These are phyloP conservation scores for Sicyos edulis DNA, from an alignment of 306 rosid species.

Conservation along the genomic window DNA sequence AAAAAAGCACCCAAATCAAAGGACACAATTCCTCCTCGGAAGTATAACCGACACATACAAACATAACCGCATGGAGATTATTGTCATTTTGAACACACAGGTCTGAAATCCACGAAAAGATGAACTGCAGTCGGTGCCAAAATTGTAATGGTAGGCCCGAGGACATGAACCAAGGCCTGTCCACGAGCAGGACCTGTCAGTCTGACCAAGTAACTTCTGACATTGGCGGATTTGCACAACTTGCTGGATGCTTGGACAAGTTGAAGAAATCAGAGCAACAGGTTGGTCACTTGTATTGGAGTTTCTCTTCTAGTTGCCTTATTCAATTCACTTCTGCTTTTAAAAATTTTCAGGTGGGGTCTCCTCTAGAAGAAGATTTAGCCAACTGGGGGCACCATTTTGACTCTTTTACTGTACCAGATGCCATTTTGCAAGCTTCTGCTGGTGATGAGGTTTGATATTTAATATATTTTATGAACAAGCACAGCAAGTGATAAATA, in stretches of 20 bases:
- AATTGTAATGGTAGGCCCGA: slow-evolving; percentile 30
- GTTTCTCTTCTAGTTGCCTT: slow-evolving; percentile 8
- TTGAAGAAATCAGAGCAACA: slow-evolving; percentile 85
- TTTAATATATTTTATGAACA: neutral
- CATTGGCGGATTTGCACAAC: slow-evolving; percentile 90
- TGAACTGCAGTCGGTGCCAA: slow-evolving; percentile 80
- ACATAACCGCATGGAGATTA: neutral
- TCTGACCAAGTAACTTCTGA: slow-evolving; percentile 50
- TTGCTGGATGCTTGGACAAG: slow-evolving; percentile 69
- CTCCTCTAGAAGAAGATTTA: slow-evolving; percentile 85
- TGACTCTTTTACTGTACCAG: slow-evolving; percentile 69
- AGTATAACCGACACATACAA: neutral
- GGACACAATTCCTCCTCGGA: neutral
- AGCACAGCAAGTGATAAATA: neutral
- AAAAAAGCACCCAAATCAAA: neutral
- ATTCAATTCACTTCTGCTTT: slow-evolving; percentile 10
- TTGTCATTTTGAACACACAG: slow-evolving; percentile 31
- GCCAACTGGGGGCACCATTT: slow-evolving; percentile 96
- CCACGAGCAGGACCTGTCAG: slow-evolving; percentile 28
- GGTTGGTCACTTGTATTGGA: slow-evolving; percentile 39
- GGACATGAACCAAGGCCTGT: slow-evolving; percentile 27
- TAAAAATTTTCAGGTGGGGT: slow-evolving; percentile 58
- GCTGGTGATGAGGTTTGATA: slow-evolving; percentile 83
- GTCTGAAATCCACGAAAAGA: slow-evolving; percentile 87
- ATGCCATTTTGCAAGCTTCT: slow-evolving; percentile 80